Evolutionary conservation across 371 early-diverging fungal species (phyloP).

Genomic region (Rhizopus sp.): DNA sequence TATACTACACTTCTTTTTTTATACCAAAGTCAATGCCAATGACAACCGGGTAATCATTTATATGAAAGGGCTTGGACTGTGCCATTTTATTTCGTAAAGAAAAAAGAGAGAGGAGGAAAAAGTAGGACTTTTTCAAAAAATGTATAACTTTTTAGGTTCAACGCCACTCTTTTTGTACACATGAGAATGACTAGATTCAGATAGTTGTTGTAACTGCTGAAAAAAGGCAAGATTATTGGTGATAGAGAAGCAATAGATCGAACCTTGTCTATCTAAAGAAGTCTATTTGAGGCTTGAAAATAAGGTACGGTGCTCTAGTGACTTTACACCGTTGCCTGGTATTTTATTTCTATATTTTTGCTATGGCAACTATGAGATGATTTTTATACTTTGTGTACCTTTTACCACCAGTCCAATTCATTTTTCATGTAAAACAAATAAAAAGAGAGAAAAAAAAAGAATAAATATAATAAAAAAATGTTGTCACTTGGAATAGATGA

Average conservation of each 20-base stretch:
- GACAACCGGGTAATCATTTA: conserved; percentile 46
- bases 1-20: not conserved
- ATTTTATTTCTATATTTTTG: too few relatives aligned
- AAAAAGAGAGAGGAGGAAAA: conserved; percentile 14
- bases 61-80: conserved; percentile 38
- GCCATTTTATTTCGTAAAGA: conserved; percentile 21
- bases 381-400: conserved; percentile 1
- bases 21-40: conserved; percentile 54
- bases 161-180: conserved; percentile 13
- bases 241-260: not conserved
- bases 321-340: too few relatives aligned
- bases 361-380: too few relatives aligned
- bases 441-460: conserved; percentile 6
- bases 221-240: not conserved
- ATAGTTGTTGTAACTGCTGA: not conserved
- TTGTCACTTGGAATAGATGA: too few relatives aligned
- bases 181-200: not conserved
- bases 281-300: too few relatives aligned
- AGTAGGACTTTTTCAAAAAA: not conserved
- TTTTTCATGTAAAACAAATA: conserved; percentile 1
- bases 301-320: too few relatives aligned
- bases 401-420: conserved; percentile 19
- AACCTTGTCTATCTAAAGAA: too few relatives aligned
- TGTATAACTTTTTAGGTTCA: not conserved
- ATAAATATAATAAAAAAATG: not conserved